phyloP scores from a whole-genome alignment of 345 rosid genomes.

The Laguncularia racemosa region DNA sequence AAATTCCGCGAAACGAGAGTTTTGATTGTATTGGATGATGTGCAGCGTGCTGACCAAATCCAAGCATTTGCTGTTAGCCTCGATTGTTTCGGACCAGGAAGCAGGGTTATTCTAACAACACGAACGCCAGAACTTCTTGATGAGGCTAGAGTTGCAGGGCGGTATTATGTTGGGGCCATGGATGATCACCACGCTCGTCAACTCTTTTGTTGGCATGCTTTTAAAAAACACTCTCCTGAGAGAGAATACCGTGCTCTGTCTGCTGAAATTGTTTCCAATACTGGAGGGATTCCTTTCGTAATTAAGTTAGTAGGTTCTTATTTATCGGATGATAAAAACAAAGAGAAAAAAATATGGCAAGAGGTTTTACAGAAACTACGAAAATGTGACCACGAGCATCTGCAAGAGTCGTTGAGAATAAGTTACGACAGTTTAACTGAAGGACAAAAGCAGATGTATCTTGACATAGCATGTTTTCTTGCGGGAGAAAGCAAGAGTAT shows the following conservation, averaged over 20 bases:
- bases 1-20: constrained; percentile 1
- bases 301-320: not conserved
- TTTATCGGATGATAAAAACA: not conserved
- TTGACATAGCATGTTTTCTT: constrained; percentile 16
- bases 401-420: not conserved
- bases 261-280: not conserved
- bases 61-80: not conserved
- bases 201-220: constrained; percentile 3
- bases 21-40: constrained; percentile 6
- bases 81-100: not conserved
- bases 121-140: rapidly evolving
- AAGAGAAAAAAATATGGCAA: not conserved
- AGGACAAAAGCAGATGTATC: not conserved
- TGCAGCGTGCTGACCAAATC: not conserved
- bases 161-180: not conserved
- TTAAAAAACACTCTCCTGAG: not conserved
- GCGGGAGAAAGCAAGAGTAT: not conserved
- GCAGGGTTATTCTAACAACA: constrained; percentile 5
- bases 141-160: no score
- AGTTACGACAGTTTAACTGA: constrained; percentile 7
- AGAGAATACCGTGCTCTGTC: not conserved
- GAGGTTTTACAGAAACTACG: not conserved
- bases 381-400: not conserved
- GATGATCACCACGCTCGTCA: not conserved
- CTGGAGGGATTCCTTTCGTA: constrained; percentile 4